phyloP scores from a whole-genome alignment of 139 green algal species.

The Ostreobium quekettii region DNA sequence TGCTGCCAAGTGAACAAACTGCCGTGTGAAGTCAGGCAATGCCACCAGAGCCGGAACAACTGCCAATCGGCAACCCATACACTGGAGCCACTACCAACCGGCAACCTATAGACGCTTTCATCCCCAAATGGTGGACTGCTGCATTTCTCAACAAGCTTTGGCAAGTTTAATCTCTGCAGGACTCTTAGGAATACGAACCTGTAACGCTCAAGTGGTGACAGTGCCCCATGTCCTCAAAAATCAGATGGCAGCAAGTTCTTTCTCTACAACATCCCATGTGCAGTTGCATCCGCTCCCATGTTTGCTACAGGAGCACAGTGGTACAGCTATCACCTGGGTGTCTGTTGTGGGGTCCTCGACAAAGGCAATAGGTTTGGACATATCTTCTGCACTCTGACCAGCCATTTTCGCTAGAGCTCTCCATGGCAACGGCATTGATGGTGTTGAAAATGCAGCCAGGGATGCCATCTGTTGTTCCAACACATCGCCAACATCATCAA shows the following conservation, averaged over 20 bases:
- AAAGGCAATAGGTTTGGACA: constrained; percentile 49
- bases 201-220: not conserved
- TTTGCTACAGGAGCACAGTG: too few species aligned
- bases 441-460: not conserved
- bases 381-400: constrained; percentile 27
- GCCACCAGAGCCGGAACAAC: not conserved
- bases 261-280: too few species aligned
- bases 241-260: too few species aligned
- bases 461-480: not conserved
- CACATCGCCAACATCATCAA: not conserved
- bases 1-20: not conserved
- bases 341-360: constrained; percentile 57
- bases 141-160: not conserved
- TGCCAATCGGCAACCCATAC: not conserved
- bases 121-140: not conserved
- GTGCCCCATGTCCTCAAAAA: too few species aligned
- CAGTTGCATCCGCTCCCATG: too few species aligned
- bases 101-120: not conserved
- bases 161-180: not conserved
- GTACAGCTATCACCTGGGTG: constrained; percentile 45
- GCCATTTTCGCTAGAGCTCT: constrained; percentile 33
- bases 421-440: not conserved
- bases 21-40: not conserved
- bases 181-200: not conserved
- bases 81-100: not conserved